Conservation (phyloP, 805 yeast species). For the Barnettozyma vustinii region DNA sequence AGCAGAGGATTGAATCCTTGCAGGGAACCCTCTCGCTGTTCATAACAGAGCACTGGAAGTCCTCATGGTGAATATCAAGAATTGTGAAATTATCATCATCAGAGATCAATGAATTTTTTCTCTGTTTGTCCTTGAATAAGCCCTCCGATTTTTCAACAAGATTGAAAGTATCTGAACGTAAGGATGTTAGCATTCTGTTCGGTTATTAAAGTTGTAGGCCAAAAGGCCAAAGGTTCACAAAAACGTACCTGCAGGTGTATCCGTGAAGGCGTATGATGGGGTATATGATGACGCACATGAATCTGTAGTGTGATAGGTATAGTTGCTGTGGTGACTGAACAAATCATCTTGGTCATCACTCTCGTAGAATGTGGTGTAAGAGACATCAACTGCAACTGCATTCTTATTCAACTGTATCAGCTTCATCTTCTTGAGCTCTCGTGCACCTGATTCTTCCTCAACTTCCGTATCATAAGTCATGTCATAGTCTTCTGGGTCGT, state of each 20-base stretch:
- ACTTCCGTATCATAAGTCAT: neutral
- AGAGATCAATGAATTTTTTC: neutral
- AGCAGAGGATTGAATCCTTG: conserved; percentile 15
- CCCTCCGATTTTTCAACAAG: neutral
- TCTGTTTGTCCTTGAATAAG: neutral
- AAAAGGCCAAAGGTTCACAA: neutral
- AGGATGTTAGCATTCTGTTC: neutral
- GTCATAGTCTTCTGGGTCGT: neutral
- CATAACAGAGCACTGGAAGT: conserved; percentile 19
- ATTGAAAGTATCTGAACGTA: neutral
- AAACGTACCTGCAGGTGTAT: conserved; percentile 1
- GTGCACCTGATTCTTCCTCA: neutral
- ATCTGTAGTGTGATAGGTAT: neutral
- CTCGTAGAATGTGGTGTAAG: neutral
- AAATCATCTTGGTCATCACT: conserved; percentile 1
- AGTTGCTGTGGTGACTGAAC: conserved; percentile 1
- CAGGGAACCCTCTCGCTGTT: conserved; percentile 9
- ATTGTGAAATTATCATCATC: conserved; percentile 6
- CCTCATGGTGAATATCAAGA: conserved; percentile 15
- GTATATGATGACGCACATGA: conserved; percentile 5
- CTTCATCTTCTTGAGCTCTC: neutral
- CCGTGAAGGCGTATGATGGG: conserved; percentile 1
- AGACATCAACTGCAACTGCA: neutral
- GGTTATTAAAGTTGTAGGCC: neutral
- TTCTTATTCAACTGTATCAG: neutral